phyloP scores from a whole-genome alignment of 139 green algal genomes.

The Chloropicon primus region DNA sequence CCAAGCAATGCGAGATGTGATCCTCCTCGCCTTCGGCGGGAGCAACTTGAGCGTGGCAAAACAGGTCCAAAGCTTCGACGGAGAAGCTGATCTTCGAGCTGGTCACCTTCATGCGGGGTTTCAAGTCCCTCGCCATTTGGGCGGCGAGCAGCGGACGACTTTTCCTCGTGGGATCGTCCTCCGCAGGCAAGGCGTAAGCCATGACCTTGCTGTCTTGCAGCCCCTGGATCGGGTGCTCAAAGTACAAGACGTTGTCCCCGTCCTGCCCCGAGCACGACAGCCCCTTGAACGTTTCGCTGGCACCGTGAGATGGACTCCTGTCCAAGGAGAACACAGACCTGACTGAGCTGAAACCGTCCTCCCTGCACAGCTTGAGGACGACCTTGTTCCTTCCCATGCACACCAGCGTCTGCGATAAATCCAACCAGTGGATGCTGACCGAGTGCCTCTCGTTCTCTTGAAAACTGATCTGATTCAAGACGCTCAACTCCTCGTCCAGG shows the following conservation, averaged over 20 bases:
- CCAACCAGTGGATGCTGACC: not conserved
- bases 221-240: too few species aligned
- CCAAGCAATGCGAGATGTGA: not conserved
- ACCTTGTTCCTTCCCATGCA: not conserved
- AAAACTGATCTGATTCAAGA: not conserved
- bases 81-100: not conserved
- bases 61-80: not conserved
- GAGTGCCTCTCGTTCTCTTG: not conserved
- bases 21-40: not conserved
- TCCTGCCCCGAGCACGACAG: too few species aligned
- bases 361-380: not conserved
- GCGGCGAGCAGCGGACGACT: too few species aligned
- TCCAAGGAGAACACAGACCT: too few species aligned
- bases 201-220: too few species aligned
- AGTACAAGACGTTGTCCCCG: too few species aligned
- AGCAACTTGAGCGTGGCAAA: not conserved
- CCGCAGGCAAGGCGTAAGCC: too few species aligned
- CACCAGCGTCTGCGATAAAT: not conserved
- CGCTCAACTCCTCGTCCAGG: not conserved
- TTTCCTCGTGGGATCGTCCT: too few species aligned
- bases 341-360: not conserved
- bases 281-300: too few species aligned
- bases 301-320: too few species aligned
- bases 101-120: not conserved
- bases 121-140: not conserved